Conservation (phyloP, 2,329 filamentous ascomycete genomes). For the Ambrosiella cleistominuta region DNA sequence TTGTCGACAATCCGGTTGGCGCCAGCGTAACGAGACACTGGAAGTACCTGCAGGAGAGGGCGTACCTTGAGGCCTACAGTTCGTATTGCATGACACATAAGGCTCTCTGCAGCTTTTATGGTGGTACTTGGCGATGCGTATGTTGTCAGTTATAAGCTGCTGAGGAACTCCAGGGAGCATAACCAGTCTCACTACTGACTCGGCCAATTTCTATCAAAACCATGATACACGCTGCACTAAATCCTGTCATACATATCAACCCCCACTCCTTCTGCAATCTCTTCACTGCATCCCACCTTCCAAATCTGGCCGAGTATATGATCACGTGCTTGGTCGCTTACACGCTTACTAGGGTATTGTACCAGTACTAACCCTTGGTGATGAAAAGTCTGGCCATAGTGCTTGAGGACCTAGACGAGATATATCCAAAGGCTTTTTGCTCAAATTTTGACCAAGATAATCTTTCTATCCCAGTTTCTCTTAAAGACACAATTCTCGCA, state of each 20-base stretch:
- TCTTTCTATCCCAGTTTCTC: no score
- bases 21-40: neutral
- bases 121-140: neutral
- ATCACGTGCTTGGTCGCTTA: neutral
- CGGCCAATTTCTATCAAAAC: neutral
- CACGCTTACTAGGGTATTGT: neutral
- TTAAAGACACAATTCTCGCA: no score
- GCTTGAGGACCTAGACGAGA: no score
- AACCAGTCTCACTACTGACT: no score
- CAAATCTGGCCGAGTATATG: neutral
- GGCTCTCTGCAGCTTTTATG: neutral
- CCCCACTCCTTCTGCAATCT: neutral
- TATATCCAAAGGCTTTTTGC: no score
- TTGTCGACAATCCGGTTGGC: neutral
- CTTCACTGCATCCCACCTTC: neutral
- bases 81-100: no score
- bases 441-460: no score
- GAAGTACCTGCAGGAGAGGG: neutral
- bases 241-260: neutral
- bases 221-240: neutral
- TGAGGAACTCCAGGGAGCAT: no score
- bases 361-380: no score
- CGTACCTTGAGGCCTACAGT: neutral
- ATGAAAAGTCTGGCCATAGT: no score
- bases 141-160: no score